Conservation (phyloP, 2,329 filamentous ascomycete genomes). For the Claviceps monticola region DNA sequence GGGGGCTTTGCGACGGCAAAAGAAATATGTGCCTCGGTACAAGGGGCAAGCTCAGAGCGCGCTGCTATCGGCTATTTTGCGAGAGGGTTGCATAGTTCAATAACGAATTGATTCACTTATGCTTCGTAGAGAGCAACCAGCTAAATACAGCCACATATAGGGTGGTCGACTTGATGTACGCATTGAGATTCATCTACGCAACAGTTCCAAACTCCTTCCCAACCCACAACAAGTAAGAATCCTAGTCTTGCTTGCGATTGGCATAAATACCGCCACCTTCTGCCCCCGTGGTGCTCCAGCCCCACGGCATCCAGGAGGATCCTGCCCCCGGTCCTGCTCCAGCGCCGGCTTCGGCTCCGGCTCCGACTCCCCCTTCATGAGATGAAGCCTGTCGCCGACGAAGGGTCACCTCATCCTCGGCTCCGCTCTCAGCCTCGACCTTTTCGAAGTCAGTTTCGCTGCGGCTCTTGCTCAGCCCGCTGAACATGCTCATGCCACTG, state of each 20-base stretch:
- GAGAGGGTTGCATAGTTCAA: too few relatives aligned
- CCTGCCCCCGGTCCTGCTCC: constrained; percentile 9
- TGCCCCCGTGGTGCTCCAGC: constrained; percentile 21
- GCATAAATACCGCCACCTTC: constrained; percentile 13
- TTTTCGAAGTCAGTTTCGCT: constrained; percentile 86
- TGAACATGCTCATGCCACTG: constrained; percentile 34
- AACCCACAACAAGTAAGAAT: constrained; percentile 9
- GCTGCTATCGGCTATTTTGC: too few relatives aligned
- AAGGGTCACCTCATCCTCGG: constrained; percentile 34
- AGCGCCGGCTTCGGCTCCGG: background rate
- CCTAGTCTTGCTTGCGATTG: constrained; percentile 26
- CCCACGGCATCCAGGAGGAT: constrained; percentile 37
- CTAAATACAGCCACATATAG: too few relatives aligned
- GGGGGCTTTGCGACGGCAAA: background rate
- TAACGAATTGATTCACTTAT: too few relatives aligned
- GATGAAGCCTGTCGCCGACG: constrained; percentile 15
- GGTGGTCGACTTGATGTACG: too few relatives aligned
- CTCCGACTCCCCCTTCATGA: background rate
- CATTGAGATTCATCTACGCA: constrained; percentile 2
- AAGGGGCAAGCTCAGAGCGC: too few relatives aligned
- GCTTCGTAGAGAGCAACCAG: too few relatives aligned
- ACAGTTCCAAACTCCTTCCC: constrained; percentile 17
- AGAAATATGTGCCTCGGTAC: too few relatives aligned
- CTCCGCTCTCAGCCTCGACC: constrained; percentile 61
- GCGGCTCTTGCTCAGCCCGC: constrained; percentile 60